Evolutionary conservation across 148 eudicot genomes (phyloP), one percentile per base, ranked within the genome.

Genomic region (Mesembryanthemum crystallinum): DNA sequence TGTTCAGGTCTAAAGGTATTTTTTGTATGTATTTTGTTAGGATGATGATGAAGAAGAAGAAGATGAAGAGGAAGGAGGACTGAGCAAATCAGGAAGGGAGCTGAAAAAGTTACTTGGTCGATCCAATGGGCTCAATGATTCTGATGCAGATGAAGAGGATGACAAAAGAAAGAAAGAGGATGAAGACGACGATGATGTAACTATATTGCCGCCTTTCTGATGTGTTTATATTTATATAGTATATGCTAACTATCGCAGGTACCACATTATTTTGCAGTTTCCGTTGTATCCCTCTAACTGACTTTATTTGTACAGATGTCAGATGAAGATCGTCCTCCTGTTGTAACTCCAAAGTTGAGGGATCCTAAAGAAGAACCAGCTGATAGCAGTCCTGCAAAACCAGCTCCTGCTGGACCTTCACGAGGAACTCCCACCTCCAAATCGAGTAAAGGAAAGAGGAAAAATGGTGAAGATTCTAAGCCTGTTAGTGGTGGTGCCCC

Each of bases 11-110:
- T 28, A 62, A 57, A 45, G 8, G 39, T 52, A 35, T 59, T 58
- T 62, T 2, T 21, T 24, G 28, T 24, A 35, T 33, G 20, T 4
- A 29, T 61, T 66, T 72, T 59, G 68, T 37, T 72, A 93, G 87
- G 96, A 92, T 81, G 98, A 89, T 68, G 97, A 92, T 23, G 97
- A 92, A 75, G 97, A 89, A 67, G 96, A 91, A 51, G 93, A 90
- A 20, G 93, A 87, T 61, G 94, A 88, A 76, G 88, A 89, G 79
- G 98, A 87, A 78, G 98, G 97, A 62, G 95, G 93, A 45, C 86
- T 94, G 78, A 94, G 98, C 83, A 90, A 89, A 87, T 94, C 98
- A 63, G 98, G 98, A 64, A 94, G 87, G 79, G 98, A 94, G 86
- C 82, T 94, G 88, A 90, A 94, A 85, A 94, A 94, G 77, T 73